A percentile compares a stretch with the other conserved stretches of the same genome.
Conservation (phyloP, 108 stramenopile genomes). For the Nitzschia inconspicua region DNA sequence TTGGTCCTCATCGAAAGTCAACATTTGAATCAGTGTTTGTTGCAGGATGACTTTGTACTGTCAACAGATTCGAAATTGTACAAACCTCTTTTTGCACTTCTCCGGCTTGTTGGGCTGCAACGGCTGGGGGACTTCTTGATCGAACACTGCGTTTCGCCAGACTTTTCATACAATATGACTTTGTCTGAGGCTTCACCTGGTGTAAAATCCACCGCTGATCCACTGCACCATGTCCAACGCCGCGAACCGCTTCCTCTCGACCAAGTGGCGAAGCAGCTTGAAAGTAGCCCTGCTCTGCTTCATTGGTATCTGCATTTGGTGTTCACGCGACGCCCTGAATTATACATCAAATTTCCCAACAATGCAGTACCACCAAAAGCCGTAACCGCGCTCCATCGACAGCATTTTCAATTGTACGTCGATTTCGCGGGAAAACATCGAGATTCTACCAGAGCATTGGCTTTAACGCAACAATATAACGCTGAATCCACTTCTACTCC, state of each 20-base stretch:
- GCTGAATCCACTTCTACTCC: slow-evolving; percentile 41
- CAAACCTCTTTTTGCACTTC: slow-evolving; percentile 58
- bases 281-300: slow-evolving; percentile 52
- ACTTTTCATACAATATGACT: slow-evolving; percentile 13
- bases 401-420: slow-evolving; percentile 64
- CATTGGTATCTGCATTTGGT: slow-evolving; percentile 79
- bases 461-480: slow-evolving; percentile 34
- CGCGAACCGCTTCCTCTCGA: slow-evolving; percentile 59
- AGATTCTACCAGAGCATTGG: slow-evolving; percentile 31
- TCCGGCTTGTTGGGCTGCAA: slow-evolving; percentile 63
- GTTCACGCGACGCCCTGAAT: slow-evolving; percentile 61
- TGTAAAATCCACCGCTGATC: neutral
- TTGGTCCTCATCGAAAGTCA: slow-evolving; percentile 63
- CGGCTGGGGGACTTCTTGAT: slow-evolving; percentile 60
- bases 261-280: slow-evolving; percentile 57
- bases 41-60: slow-evolving; percentile 48
- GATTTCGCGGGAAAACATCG: slow-evolving; percentile 44
- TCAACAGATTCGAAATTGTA: slow-evolving; percentile 5
- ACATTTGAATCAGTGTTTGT: slow-evolving; percentile 51
- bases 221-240: slow-evolving; percentile 12
- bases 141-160: slow-evolving; percentile 63
- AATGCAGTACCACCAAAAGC: slow-evolving; percentile 62
- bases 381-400: slow-evolving; percentile 66
- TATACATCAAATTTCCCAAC: slow-evolving; percentile 80
- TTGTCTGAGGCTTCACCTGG: slow-evolving; percentile 10